phyloP scores from a whole-genome alignment of 2,329 filamentous ascomycete species.

The Chaetomium strumarium region DNA sequence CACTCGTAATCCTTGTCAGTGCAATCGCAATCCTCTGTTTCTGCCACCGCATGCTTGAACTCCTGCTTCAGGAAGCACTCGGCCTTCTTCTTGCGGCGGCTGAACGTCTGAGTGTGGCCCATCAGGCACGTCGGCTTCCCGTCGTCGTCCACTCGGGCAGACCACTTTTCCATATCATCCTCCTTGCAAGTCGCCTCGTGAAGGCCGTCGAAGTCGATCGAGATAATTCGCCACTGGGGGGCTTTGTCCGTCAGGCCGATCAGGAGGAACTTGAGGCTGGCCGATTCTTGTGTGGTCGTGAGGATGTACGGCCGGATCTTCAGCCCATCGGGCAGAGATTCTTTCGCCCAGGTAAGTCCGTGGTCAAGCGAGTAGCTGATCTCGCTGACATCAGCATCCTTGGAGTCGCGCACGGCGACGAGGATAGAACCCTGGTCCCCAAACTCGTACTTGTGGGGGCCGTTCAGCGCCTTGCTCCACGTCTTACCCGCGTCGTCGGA shows the following conservation, averaged over 20 bases:
- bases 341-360: constrained; percentile 72
- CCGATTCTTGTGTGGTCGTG: constrained; percentile 88
- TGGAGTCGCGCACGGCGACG: constrained; percentile 72
- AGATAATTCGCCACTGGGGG: constrained; percentile 57
- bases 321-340: constrained; percentile 59
- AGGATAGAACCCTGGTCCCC: constrained; percentile 88
- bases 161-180: constrained; percentile 82
- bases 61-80: constrained; percentile 85
- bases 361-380: constrained; percentile 80
- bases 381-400: constrained; percentile 52
- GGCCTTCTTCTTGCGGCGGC: constrained; percentile 75
- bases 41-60: constrained; percentile 70
- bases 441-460: constrained; percentile 93
- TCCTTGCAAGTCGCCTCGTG: constrained; percentile 73
- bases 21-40: constrained; percentile 74
- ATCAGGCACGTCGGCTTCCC: constrained; percentile 84
- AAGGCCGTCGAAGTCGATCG: constrained; percentile 77
- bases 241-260: constrained; percentile 55
- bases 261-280: constrained; percentile 83
- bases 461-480: constrained; percentile 70
- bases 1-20: constrained; percentile 86
- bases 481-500: constrained; percentile 86
- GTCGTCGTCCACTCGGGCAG: constrained; percentile 72
- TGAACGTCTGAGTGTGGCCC: constrained; percentile 88
- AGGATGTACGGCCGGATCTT: constrained; percentile 67